Conservation (phyloP, 169 alveolate species). For the Plasmodium falciparum region DNA sequence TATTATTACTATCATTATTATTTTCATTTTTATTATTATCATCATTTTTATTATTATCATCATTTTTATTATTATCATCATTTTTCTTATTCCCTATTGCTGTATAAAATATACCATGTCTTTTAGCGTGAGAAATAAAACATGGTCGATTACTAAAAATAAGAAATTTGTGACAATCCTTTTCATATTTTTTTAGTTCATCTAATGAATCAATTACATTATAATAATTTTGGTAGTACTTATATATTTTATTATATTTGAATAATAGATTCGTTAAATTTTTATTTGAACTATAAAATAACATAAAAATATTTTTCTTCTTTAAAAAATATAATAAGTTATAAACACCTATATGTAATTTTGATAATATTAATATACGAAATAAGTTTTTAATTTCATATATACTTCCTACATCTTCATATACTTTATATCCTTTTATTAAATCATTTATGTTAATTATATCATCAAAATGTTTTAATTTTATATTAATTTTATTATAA, state of each 20-base stretch:
- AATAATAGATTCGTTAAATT: conserved; percentile 45
- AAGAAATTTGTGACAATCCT: conserved; percentile 8
- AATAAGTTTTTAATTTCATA: conserved; percentile 41
- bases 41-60: conserved; percentile 17
- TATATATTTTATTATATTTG: conserved; percentile 39
- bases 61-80: conserved; percentile 14
- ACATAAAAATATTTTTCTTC: conserved; percentile 44
- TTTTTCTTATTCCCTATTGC: conserved; percentile 38
- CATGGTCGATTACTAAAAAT: conserved; percentile 62
- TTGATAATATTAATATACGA: conserved; percentile 58
- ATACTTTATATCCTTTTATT: conserved; percentile 14
- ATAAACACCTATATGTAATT: conserved; percentile 69
- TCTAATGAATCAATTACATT: conserved; percentile 40
- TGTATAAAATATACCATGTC: conserved; percentile 26
- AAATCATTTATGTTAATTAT: not conserved
- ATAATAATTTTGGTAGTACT: conserved; percentile 24
- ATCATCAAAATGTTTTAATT: conserved; percentile 13
- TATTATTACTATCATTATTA: not conserved
- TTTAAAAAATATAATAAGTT: conserved; percentile 43
- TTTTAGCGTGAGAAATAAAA: conserved; percentile 29
- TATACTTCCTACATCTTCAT: not conserved
- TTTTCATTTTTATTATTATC: conserved; percentile 14
- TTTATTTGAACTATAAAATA: conserved; percentile 73
- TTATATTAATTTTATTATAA: conserved; percentile 26
- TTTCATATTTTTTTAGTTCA: conserved; percentile 1